These are phyloP conservation scores for Colletotrichum scovillei DNA, from an alignment of 2,329 filamentous ascomycete species.

Conservation along the genomic window DNA sequence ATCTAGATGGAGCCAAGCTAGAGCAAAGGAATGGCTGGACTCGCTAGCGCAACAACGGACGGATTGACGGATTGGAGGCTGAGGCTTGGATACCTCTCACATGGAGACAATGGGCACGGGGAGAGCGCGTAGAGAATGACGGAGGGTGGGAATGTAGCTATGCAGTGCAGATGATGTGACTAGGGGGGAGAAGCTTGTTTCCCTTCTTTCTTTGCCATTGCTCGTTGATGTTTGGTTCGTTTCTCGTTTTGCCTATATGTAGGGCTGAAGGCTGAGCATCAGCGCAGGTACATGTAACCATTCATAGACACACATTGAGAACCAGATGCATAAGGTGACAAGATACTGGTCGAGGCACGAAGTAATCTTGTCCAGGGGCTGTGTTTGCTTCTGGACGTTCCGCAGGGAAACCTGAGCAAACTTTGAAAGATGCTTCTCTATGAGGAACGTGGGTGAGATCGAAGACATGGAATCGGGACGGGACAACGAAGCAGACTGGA, in stretches of 20 bases:
- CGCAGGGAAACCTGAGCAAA: not conserved
- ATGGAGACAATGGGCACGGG: not conserved
- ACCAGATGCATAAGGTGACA: not conserved
- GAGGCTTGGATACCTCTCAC: not conserved
- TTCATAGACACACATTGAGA: not conserved
- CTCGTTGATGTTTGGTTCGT: not conserved
- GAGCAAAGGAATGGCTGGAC: constrained; percentile 16
- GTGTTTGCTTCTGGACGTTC: not conserved
- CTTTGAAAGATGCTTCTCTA: not conserved
- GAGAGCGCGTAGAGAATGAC: not conserved
- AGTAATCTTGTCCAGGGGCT: not conserved
- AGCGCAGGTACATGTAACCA: not conserved
- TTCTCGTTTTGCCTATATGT: not conserved
- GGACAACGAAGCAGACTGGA: not conserved
- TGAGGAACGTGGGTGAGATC: not conserved
- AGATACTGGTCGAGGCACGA: constrained; percentile 5
- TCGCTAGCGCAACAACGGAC: constrained; percentile 16
- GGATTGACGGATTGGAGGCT: not conserved
- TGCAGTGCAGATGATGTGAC: not conserved
- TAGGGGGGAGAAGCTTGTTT: constrained; percentile 20
- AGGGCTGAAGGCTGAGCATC: constrained; percentile 29
- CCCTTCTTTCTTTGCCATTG: not conserved
- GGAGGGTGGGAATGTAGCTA: not conserved
- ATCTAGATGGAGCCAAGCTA: not conserved
- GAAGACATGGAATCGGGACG: not conserved